phyloP scores from a whole-genome alignment of 192 early-diverging fungal species.

The Entomortierella lignicola region DNA sequence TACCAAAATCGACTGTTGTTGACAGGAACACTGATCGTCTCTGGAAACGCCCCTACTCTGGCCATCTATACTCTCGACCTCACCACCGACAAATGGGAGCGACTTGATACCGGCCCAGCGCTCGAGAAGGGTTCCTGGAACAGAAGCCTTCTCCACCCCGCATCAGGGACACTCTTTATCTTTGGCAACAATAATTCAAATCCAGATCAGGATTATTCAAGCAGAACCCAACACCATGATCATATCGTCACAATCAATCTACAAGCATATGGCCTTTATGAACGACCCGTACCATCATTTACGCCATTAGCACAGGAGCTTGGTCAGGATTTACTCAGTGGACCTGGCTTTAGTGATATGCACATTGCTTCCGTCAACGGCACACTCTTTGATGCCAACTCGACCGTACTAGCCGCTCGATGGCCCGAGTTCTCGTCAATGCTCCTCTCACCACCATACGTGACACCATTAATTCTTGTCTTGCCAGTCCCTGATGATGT shows the following conservation, averaged over 20 bases:
- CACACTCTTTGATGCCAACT: slow-evolving; percentile 46
- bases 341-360: slow-evolving; percentile 42
- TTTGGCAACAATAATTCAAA: slow-evolving; percentile 37
- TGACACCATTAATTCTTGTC: slow-evolving; percentile 37
- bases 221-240: slow-evolving; percentile 34
- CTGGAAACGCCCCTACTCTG: slow-evolving; percentile 28
- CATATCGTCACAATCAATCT: slow-evolving; percentile 46
- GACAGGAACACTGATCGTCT: slow-evolving; percentile 38
- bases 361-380: slow-evolving; percentile 24
- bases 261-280: slow-evolving; percentile 51
- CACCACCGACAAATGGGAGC: slow-evolving; percentile 18
- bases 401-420: slow-evolving; percentile 37
- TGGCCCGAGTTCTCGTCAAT: slow-evolving; percentile 44
- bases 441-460: slow-evolving; percentile 44
- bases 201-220: slow-evolving; percentile 35
- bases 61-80: slow-evolving; percentile 41
- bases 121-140: slow-evolving; percentile 44
- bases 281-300: slow-evolving; percentile 36
- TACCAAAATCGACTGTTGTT: slow-evolving; percentile 47
- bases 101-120: slow-evolving; percentile 29
- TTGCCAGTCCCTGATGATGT: slow-evolving; percentile 49
- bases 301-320: slow-evolving; percentile 33
- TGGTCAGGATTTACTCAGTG: slow-evolving; percentile 29
- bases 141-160: slow-evolving; percentile 37
- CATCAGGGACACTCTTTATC: slow-evolving; percentile 38